Evolutionary conservation across 1,284 basidiomycete genomes (phyloP).

Genomic region (Ganoderma multipileum): DNA sequence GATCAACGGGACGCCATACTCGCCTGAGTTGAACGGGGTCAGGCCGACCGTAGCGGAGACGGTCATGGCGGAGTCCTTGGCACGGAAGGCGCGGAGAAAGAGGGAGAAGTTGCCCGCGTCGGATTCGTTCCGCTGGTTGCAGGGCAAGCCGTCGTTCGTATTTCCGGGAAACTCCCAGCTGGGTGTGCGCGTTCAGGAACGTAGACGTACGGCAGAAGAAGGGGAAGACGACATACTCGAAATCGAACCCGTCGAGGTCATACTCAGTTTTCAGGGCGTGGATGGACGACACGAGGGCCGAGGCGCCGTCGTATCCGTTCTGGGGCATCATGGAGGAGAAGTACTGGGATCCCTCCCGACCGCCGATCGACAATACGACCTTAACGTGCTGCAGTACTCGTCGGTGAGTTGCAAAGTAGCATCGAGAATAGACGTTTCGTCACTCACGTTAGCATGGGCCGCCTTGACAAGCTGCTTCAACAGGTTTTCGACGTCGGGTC

Average conservation of each 20-base stretch:
- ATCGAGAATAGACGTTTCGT: not conserved
- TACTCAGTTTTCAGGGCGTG: not conserved
- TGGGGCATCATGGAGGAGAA: constrained; percentile 3
- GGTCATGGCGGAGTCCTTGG: not conserved
- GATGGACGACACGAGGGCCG: constrained; percentile 3
- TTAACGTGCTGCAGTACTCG: not conserved
- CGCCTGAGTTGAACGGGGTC: not conserved
- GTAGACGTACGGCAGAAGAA: not conserved
- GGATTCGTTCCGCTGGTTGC: not conserved
- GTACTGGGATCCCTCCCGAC: not conserved
- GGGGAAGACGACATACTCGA: constrained; percentile 21
- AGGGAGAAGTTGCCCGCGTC: constrained; percentile 1
- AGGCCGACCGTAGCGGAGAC: not conserved
- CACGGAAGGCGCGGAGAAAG: not conserved
- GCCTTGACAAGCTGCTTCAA: not conserved
- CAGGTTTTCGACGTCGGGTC: not conserved
- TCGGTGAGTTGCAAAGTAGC: not conserved
- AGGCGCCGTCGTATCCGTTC: not conserved
- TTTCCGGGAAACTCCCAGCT: constrained; percentile 2
- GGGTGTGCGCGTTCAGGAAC: not conserved
- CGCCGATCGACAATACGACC: not conserved
- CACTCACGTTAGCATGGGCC: not conserved
- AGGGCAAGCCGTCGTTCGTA: not conserved
- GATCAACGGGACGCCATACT: constrained; percentile 1
- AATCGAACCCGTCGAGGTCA: constrained; percentile 11